Evolutionary conservation across 441 rosid genomes (phyloP).

Genomic region (Capsella rubella): DNA sequence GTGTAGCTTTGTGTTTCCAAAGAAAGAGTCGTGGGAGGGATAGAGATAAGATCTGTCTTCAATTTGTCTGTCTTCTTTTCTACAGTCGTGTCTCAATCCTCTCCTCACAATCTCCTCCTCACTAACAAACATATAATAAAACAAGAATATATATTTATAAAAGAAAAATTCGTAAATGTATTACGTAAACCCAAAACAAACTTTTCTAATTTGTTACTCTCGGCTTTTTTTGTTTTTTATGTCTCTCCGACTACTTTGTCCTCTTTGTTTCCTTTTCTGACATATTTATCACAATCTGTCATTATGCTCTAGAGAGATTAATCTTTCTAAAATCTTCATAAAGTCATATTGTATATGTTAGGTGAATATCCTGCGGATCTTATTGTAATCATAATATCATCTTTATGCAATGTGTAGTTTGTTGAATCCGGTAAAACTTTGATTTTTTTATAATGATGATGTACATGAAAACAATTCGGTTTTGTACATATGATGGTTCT

Average conservation of each 20-base stretch:
- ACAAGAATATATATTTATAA: conserved; percentile 12
- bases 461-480: neutral
- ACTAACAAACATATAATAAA: conserved; percentile 39
- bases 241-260: conserved; percentile 35
- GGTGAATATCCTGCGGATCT: neutral
- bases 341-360: neutral
- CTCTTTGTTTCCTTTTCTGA: conserved; percentile 40
- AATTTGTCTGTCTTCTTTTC: conserved; percentile 34
- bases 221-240: conserved; percentile 35
- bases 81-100: conserved; percentile 46
- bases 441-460: neutral
- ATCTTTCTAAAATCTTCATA: neutral
- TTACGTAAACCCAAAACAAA: conserved; percentile 41
- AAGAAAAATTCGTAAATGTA: conserved; percentile 15
- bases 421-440: neutral
- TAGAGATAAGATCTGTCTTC: conserved; percentile 46
- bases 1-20: conserved; percentile 42
- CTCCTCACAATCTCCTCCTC: conserved; percentile 42
- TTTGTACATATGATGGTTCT: neutral
- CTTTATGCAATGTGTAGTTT: neutral
- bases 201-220: conserved; percentile 43
- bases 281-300: conserved; percentile 42
- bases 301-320: conserved; percentile 1
- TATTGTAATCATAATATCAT: neutral
- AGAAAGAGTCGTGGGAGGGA: conserved; percentile 45